Evolutionary conservation across 495 filamentous ascomycete genomes (phyloP), one percentile per base, ranked within the genome.

Genomic region (Hypoxylon perforatum): DNA sequence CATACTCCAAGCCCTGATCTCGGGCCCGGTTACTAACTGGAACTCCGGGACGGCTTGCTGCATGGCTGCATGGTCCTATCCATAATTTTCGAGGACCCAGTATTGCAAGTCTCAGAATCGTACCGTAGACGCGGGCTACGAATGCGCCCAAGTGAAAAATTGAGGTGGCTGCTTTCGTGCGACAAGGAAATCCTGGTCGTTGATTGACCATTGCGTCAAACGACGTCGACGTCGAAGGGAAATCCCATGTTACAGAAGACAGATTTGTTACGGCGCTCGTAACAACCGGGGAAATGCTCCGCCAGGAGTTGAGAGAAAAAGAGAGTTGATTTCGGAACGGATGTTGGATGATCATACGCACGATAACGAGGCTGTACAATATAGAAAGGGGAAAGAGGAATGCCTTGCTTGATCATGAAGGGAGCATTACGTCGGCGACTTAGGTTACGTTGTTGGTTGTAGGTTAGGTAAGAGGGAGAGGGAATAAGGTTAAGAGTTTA

Each of bases 31-130:
- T 23, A 58, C 12, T 52, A 66, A 39, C 57, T 62, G 41, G 62
- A 58, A 66, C 62, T 66, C 61, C 61, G 61, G 62, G 53, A 57
- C 62, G 67, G 67, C 61, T 70, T 70, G 62, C 57, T 70, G 62
- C 67, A 70, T 65, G 22, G 57, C 8, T 28, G 62, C 67, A 70
- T 65, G 22, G 57, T 5, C 28, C 14, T 66, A 62, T 63, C 57
- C 67, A 70, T 59, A 56, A 65, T 66, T 70, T 65, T 70, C 66
- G 67, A 70, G 25, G 67, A 66, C 67, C 67, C 57, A 51, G 57
- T 35, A 38, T 54, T 53, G 41, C 35, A 62, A 28, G 62, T 61
- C 62, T 66, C 62, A 70, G 62, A 66, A 59, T 39, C n/a, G 52
- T 62, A 38, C 17, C 39, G 39, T 42, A 45, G 62, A 59, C 54